These are phyloP conservation scores for Pseudocercospora fijiensis DNA, from an alignment of 2,329 filamentous ascomycete species.

Conservation along the genomic window DNA sequence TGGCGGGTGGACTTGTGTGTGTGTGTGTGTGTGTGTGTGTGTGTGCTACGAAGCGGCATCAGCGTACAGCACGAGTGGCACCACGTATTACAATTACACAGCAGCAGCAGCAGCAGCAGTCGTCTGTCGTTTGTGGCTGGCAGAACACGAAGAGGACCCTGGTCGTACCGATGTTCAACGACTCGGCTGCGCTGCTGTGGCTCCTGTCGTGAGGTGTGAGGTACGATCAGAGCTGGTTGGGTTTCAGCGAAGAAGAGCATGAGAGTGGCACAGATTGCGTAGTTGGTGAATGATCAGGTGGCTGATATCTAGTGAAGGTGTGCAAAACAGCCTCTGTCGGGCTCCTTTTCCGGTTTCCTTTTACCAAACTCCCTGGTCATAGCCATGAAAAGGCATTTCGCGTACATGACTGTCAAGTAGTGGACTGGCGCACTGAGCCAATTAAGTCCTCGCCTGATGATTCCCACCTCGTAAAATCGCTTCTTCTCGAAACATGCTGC, in stretches of 20 bases:
- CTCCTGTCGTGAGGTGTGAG: not conserved
- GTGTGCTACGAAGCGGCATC: not conserved
- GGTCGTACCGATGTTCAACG: not conserved
- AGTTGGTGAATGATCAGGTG: not conserved
- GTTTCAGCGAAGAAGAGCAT: not conserved
- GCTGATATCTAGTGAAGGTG: slow-evolving; percentile 1
- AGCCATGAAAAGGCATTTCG: slow-evolving; percentile 2
- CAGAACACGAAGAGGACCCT: not conserved
- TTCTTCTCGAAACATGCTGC: not conserved
- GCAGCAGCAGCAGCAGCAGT: not conserved
- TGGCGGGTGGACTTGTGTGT: too few species aligned
- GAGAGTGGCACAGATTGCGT: not conserved
- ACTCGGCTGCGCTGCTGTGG: not conserved
- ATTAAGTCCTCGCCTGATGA: not conserved
- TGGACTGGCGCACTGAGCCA: slow-evolving; percentile 1
- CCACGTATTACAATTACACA: not conserved
- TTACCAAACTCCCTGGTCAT: not conserved
- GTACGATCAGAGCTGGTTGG: not conserved
- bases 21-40: too few species aligned
- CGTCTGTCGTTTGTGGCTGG: not conserved
- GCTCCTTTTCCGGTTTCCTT: not conserved
- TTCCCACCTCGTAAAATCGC: not conserved
- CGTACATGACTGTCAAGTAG: not conserved
- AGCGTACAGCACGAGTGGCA: slow-evolving; percentile 7
- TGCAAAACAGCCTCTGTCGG: slow-evolving; percentile 1